phyloP scores from a whole-genome alignment of 192 early-diverging fungal species.

The Spizellomyces punctatus region DNA sequence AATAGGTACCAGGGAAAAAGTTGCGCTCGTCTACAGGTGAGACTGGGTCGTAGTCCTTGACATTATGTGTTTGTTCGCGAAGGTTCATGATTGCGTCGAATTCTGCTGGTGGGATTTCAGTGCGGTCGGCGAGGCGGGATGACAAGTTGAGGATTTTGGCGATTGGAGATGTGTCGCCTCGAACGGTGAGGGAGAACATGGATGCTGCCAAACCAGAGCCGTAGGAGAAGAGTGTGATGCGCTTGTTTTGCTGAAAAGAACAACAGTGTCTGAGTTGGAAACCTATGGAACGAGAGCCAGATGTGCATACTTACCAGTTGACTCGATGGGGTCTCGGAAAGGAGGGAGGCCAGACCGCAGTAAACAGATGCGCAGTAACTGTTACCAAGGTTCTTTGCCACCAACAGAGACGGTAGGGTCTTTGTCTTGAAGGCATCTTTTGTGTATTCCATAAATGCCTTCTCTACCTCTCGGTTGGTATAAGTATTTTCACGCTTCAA shows the following conservation, averaged over 20 bases:
- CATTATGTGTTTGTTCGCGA: constrained; percentile 85
- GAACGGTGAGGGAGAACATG: constrained; percentile 89
- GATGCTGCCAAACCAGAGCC: constrained; percentile 95
- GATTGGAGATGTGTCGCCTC: constrained; percentile 64
- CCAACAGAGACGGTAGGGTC: constrained; percentile 76
- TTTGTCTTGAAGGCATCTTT: constrained; percentile 76
- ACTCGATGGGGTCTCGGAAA: constrained; percentile 64
- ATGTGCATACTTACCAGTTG: no score
- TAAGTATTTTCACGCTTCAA: constrained; percentile 74
- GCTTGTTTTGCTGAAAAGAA: constrained; percentile 71
- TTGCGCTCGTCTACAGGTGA: constrained; percentile 64
- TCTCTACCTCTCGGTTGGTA: constrained; percentile 87
- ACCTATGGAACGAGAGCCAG: neutral
- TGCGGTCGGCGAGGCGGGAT: constrained; percentile 73
- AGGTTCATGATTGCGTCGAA: constrained; percentile 84
- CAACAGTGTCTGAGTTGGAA: neutral
- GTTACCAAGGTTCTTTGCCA: constrained; percentile 92
- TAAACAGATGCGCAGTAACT: constrained; percentile 84
- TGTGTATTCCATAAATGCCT: constrained; percentile 80
- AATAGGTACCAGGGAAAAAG: constrained; percentile 82
- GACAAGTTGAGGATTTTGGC: constrained; percentile 64
- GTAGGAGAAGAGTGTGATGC: constrained; percentile 90
- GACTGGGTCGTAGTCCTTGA: constrained; percentile 77
- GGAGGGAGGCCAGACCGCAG: constrained; percentile 73
- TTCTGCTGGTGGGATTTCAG: constrained; percentile 70